Evolutionary conservation across 2,329 filamentous ascomycete genomes (phyloP), one percentile per base, ranked within the genome.

Genomic region (Aspergillus pseudonomiae): DNA sequence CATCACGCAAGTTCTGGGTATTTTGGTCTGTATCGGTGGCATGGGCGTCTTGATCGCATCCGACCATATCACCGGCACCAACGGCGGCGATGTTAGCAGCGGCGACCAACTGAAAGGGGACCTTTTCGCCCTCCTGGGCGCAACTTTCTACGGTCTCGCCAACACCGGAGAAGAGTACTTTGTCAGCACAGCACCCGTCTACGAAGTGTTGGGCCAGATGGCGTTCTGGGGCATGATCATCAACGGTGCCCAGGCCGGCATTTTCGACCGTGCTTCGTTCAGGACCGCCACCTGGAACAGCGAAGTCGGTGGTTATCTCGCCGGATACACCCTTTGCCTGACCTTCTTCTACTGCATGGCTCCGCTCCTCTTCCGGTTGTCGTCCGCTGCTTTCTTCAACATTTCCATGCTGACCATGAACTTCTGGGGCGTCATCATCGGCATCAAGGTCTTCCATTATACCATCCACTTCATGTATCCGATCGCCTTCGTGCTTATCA

Each of bases 131-230:
- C 85, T 99, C 11, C 84, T 94, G 4, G 94, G 93, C 65, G 94
- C 95, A 12, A 94, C 92, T 0, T 90, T 93, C 73, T 99, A 99
- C 83, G 95, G 95, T 65, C 82, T 96, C 58, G 89, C 86, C 79
- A 99, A 99, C 79, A 91, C 94, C 4, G 90, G 92, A 58, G 94
- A 99, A 79, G 95, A 99, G 81, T 98, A 93, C 84, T 88, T 97
- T 66, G 94, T 98, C 68, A 91, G 87, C 74, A 92, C 91, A 76
- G 85, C 90, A 0, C 94, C 94, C 56, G 84, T 96, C 71, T 97
- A 97, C 81, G 94, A 98, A 79, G 94, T 98, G 36, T 85, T 99
- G 34, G 91, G 92, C 61, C 96, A 97, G 81, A 84, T 99, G 61
- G 93, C 92, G 32, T 86, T 97, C 75, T 96, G 92, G 80, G 95